Evolutionary conservation across 73 alveolate genomes (phyloP).

Genomic region (Uronychia setigera): DNA sequence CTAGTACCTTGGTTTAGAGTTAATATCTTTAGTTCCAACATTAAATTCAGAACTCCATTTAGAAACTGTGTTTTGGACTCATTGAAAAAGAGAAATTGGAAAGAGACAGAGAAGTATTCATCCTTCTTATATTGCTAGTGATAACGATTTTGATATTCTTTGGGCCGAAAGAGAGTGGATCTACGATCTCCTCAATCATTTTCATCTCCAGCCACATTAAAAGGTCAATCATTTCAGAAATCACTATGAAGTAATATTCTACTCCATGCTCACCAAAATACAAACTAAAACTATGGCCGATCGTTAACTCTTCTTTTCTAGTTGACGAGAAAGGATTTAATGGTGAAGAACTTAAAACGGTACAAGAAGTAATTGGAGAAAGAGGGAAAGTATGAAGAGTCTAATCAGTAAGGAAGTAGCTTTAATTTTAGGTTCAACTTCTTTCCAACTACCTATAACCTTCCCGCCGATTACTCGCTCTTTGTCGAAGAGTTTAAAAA

Average conservation of each 20-base stretch:
- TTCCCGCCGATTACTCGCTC: constrained; percentile 99
- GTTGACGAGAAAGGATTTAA: constrained; percentile 95
- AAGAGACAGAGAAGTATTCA: constrained; percentile 71
- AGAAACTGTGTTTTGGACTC: constrained; percentile 97
- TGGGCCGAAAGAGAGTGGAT: constrained; percentile 99
- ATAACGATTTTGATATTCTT: constrained; percentile 95
- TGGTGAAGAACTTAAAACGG: constrained; percentile 97
- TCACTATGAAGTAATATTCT: constrained; percentile 80
- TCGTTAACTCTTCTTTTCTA: neutral
- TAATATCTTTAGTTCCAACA: constrained; percentile 64
- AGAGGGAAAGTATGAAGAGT: constrained; percentile 96
- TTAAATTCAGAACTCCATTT: constrained; percentile 94
- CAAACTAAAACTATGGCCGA: neutral
- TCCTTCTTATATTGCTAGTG: constrained; percentile 38
- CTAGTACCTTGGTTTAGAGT: neutral
- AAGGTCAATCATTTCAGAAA: constrained; percentile 97
- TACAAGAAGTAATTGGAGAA: constrained; percentile 94
- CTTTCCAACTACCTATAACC: constrained; percentile 96
- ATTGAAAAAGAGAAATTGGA: constrained; percentile 91
- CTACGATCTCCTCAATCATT: constrained; percentile 94
- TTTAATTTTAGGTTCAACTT: constrained; percentile 65
- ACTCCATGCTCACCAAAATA: neutral
- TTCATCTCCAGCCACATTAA: constrained; percentile 91
- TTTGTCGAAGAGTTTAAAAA: constrained; percentile 99
- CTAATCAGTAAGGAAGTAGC: constrained; percentile 65